Evolutionary conservation across 169 alveolate genomes (phyloP), one percentile per base, ranked within the genome.

Genomic region (Plasmodium chabaudi): DNA sequence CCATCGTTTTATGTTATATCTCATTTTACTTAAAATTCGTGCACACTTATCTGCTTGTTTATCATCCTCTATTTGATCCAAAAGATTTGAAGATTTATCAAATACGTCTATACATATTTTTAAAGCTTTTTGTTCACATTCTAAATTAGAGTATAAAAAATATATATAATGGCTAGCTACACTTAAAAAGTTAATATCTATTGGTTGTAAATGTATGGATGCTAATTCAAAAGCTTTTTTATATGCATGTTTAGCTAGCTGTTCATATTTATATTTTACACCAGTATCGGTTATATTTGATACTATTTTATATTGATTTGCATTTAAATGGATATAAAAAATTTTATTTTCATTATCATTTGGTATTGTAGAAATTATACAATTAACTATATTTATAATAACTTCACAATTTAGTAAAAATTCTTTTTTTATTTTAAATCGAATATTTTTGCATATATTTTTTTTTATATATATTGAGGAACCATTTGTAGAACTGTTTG

Each of bases 221-320:
- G 70, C 88, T 39, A 77, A 49, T 1, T 77, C 77, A 27, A 63
- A 77, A 1, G 88, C 72, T 57, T 65, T 77, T 46, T 77, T 51
- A 46, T 63, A 77, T 12, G 88, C 51, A n/a, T 65, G 34, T n/a
- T 68, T 39, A n/a, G 88, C 88, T 77, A 77, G 46, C n/a, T 77
- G 77, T 44, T 77, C 88, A 47, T 77, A 77, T 64, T 77, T 77
- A 64, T 77, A 77, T 77, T 77, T 77, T 69, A 77, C 88, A 21
- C 88, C 88, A 12, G 88, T 77, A 46, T 77, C 88, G 55, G 88
- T 77, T 55, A 77, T 64, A 44, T 77, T 75, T 2, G 88, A 77
- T 64, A 77, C 65, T 9, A 68, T 77, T 56, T 47, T 77, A 68
- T 77, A 77, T 57, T 63, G 77, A 46, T 77, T 77, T 25, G 77